These are phyloP conservation scores for Rhazya stricta DNA, from an alignment of 257 asterid species.

Conservation along the genomic window DNA sequence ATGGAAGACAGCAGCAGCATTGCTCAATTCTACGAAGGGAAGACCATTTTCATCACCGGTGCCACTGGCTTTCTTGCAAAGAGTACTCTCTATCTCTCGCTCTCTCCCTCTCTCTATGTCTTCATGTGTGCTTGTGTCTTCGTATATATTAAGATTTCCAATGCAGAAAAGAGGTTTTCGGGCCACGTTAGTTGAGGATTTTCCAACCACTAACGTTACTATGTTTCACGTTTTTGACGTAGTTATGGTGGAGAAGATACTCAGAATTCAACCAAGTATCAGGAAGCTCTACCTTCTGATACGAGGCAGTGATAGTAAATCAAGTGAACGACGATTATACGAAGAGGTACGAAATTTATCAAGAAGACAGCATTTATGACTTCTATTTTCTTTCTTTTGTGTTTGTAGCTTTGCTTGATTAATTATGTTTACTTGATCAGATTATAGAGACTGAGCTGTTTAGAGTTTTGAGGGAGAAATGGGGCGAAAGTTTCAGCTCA, in stretches of 20 bases:
- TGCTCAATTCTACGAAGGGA: background rate
- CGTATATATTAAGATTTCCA: too few species aligned
- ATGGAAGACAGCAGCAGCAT: background rate
- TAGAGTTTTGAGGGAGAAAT: constrained; percentile 31
- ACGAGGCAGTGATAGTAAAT: constrained; percentile 55
- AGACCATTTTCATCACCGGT: constrained; percentile 57
- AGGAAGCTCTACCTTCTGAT: constrained; percentile 69
- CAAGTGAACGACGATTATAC: constrained; percentile 58
- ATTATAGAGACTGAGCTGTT: constrained; percentile 33
- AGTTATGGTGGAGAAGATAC: constrained; percentile 75
- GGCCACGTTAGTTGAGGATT: too few species aligned
- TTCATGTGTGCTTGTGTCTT: too few species aligned
- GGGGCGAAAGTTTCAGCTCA: constrained; percentile 1
- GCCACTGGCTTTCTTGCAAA: constrained; percentile 81
- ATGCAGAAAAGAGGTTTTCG: too few species aligned
- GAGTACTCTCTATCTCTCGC: constrained; percentile 31
- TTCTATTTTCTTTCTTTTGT: too few species aligned
- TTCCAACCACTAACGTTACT: too few species aligned
- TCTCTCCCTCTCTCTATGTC: background rate
- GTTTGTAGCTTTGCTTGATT: background rate
- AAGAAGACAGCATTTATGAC: too few species aligned
- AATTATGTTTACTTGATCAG: constrained; percentile 11
- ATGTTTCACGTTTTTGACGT: too few species aligned
- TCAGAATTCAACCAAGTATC: constrained; percentile 75
- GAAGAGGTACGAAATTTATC: constrained; percentile 73